A percentile compares a stretch with the other conserved stretches of the same genome.
Evolutionary conservation across 805 yeast genomes (phyloP).

Genomic region (Candida sphagnicola): DNA sequence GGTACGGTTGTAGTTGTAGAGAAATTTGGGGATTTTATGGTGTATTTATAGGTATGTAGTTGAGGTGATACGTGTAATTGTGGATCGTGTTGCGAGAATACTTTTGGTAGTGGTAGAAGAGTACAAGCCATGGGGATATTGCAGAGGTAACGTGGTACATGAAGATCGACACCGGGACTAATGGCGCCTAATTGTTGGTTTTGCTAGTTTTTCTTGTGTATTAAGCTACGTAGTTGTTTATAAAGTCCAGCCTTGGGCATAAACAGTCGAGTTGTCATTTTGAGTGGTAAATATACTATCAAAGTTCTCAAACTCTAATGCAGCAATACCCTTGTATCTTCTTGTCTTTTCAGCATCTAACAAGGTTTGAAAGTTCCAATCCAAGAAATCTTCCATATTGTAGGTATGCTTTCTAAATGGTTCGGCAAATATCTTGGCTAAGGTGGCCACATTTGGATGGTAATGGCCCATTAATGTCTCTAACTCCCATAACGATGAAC

Average conservation of each 20-base stretch:
- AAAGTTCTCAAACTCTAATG: constrained; percentile 68
- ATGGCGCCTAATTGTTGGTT: too few species aligned
- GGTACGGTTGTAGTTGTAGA: too few species aligned
- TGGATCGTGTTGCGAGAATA: too few species aligned
- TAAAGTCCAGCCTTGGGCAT: constrained; percentile 27
- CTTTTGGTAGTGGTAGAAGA: too few species aligned
- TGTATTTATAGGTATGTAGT: too few species aligned
- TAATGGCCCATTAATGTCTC: constrained; percentile 77
- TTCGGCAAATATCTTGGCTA: constrained; percentile 84
- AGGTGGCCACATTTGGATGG: constrained; percentile 92
- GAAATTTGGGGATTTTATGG: too few species aligned
- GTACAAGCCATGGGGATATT: too few species aligned
- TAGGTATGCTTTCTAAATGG: constrained; percentile 86
- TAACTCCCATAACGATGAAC: constrained; percentile 90
- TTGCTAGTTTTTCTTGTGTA: too few species aligned
- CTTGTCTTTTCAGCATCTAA: constrained; percentile 61
- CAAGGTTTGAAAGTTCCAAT: constrained; percentile 75
- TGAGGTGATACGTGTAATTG: too few species aligned
- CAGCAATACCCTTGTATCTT: constrained; percentile 66
- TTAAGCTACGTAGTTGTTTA: constrained; percentile 6
- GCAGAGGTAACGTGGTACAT: too few species aligned
- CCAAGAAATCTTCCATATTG: constrained; percentile 90
- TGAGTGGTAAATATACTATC: constrained; percentile 26
- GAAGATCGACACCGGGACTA: too few species aligned
- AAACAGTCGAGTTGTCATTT: constrained; percentile 13